Evolutionary conservation across 495 filamentous ascomycete species (phyloP), one percentile per base, ranked within the genome.

Genomic region (Thermothielavioides terrestris): DNA sequence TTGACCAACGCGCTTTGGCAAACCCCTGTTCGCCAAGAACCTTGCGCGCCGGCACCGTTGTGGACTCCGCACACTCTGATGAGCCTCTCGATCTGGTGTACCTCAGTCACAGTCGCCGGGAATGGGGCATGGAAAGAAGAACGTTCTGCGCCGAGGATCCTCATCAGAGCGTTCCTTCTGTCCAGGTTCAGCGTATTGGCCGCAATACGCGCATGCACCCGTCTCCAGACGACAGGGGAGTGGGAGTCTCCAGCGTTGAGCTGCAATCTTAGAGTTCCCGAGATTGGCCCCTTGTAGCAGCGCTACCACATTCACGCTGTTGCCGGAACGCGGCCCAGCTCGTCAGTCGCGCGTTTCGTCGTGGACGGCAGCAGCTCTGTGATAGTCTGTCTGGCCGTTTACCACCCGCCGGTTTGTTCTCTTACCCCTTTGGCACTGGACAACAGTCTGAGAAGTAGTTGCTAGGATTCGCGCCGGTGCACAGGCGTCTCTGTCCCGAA

Each of bases 191-290:
- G 7, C 25, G 30, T 27, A 15, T 43, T 17, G 32, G 30, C n/a
- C n/a, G n/a, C n/a, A n/a, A n/a, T n/a, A n/a, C n/a, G n/a, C n/a
- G n/a, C n/a, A n/a, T n/a, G n/a, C n/a, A n/a, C n/a, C n/a, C n/a
- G n/a, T n/a, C n/a, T n/a, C n/a, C n/a, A n/a, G n/a, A n/a, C n/a
- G n/a, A n/a, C n/a, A n/a, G n/a, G n/a, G n/a, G n/a, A n/a, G n/a
- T n/a, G n/a, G n/a, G n/a, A n/a, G n/a, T n/a, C n/a, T n/a, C n/a
- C 46, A 56, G 69, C 71, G 70, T 75, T 68, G 67, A 68, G 59
- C 61, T 59, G 59, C 67, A 75, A 73, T 72, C 60, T 70, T 65
- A 69, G 66, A 57, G 55, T 58, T 57, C 46, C 59, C 63, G 65
- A 56, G 48, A 53, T 60, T 55, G 54, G 52, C 51, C 53, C 21